A percentile compares a stretch with the other conserved stretches of the same genome.
Conservation (phyloP, 2,329 filamentous ascomycete species). For the Diplodia corticola region DNA sequence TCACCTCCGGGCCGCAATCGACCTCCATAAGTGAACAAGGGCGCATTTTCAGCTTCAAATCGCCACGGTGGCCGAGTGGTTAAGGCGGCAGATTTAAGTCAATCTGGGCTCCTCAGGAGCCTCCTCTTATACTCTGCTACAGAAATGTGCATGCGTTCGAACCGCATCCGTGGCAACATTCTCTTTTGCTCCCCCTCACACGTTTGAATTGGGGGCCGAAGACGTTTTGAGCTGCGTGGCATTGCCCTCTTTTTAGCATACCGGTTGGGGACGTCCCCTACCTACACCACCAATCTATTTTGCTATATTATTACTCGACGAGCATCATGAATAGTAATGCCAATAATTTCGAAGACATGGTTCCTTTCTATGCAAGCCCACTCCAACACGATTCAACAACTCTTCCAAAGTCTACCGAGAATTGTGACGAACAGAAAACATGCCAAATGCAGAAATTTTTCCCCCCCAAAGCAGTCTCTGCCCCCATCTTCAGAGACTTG, state of each 20-base stretch:
- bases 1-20: not conserved
- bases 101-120: not conserved
- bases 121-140: conserved; percentile 15
- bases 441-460: conserved; percentile 6
- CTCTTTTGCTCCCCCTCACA: not conserved
- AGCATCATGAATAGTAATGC: too few species aligned
- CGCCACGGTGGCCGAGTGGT: conserved; percentile 21
- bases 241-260: too few species aligned
- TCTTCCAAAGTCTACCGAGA: not conserved
- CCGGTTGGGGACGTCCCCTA: too few species aligned
- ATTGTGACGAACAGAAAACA: not conserved
- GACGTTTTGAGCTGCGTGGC: too few species aligned
- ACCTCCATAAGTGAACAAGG: not conserved
- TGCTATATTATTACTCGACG: too few species aligned
- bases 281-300: too few species aligned
- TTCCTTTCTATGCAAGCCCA: not conserved
- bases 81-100: conserved; percentile 20
- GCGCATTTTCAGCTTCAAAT: conserved; percentile 5
- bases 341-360: too few species aligned
- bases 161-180: conserved; percentile 19
- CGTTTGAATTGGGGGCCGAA: too few species aligned
- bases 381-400: not conserved
- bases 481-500: not conserved
- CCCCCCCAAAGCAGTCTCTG: not conserved
- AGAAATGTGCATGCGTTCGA: conserved; percentile 21